phyloP scores from a whole-genome alignment of 2,329 filamentous ascomycete species.

The Arthrinium phaeospermum region DNA sequence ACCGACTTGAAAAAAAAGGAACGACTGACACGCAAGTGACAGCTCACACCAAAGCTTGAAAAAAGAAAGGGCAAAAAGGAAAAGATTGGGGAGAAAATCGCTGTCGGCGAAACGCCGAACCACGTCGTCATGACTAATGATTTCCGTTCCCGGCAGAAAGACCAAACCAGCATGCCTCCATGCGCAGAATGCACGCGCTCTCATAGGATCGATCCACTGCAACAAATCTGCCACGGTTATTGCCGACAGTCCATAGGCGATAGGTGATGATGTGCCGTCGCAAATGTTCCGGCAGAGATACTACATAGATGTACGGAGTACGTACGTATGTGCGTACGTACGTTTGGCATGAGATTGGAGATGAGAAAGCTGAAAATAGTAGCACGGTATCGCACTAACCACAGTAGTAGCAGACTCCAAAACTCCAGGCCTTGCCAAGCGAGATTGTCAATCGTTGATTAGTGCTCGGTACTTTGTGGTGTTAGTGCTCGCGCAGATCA shows the following conservation, averaged over 20 bases:
- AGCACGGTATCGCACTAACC: neutral
- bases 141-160: neutral
- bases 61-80: neutral
- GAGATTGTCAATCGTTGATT: neutral
- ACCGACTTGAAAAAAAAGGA: neutral
- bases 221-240: neutral
- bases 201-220: neutral
- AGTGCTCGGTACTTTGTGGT: neutral
- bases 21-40: conserved; percentile 8
- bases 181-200: neutral
- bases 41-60: neutral
- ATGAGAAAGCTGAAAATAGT: neutral
- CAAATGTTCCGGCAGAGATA: neutral
- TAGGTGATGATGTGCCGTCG: neutral
- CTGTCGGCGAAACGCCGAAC: neutral
- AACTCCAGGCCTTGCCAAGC: neutral
- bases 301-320: too few relatives aligned
- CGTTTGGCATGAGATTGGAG: neutral
- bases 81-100: neutral
- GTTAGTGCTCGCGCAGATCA: neutral
- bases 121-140: conserved; percentile 12
- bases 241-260: neutral
- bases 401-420: too few relatives aligned
- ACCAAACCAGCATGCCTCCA: too few relatives aligned
- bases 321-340: neutral